Conservation (phyloP, 306 rosid species). For the Begonia loranthoides region DNA sequence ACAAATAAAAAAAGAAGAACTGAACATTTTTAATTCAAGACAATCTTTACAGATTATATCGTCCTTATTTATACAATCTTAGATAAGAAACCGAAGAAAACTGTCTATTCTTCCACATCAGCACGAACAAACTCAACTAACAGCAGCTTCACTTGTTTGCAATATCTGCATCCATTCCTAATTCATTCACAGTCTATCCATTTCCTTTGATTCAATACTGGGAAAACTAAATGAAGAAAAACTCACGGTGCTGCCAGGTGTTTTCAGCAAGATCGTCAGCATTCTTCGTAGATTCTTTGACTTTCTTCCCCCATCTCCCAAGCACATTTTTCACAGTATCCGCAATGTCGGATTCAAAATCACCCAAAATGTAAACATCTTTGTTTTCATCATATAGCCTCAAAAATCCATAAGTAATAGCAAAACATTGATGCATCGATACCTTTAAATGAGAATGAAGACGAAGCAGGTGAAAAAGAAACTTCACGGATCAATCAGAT, state of each 20-base stretch:
- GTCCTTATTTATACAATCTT: too few species aligned
- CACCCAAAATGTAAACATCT: not conserved
- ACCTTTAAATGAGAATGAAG: conserved; percentile 45
- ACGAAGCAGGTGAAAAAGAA: conserved; percentile 15
- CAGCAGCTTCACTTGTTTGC: too few species aligned
- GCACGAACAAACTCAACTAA: too few species aligned
- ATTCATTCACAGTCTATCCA: too few species aligned
- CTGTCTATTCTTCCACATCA: too few species aligned
- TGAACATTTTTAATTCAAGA: too few species aligned
- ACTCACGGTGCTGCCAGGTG: conserved; percentile 89
- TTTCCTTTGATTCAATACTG: too few species aligned
- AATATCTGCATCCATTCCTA: too few species aligned
- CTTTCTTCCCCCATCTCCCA: conserved; percentile 66
- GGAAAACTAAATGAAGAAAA: not conserved
- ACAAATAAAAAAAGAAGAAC: too few species aligned
- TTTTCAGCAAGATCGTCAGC: conserved; percentile 88
- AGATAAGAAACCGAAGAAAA: too few species aligned
- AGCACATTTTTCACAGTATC: conserved; percentile 49
- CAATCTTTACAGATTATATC: too few species aligned
- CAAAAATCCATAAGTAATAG: not conserved
- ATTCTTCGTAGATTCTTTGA: conserved; percentile 55
- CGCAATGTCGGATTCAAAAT: conserved; percentile 41
- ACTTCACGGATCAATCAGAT: conserved; percentile 2
- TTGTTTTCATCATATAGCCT: not conserved
- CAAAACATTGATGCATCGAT: not conserved